Base-by-base conservation (phyloP, 179 eudicot genomes). In the Dionaea muscipula region DNA sequence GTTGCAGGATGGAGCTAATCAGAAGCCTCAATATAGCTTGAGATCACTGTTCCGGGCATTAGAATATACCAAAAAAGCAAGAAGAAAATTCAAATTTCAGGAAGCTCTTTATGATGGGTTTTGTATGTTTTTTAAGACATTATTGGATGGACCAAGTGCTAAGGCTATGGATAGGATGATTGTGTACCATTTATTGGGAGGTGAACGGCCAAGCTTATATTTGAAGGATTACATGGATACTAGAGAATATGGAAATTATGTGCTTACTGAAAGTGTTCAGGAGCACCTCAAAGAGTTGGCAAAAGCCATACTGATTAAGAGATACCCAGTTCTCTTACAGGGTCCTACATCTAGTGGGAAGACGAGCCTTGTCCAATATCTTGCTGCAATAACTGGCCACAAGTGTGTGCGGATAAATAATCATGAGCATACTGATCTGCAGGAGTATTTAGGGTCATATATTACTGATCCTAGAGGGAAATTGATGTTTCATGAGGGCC, bases 321-420 rank as follows among this genome's bases (percentile, higher is more conserved):
- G 82, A 75, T 93, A 93, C 60, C 99, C 99, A 4, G 96, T 93
- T 67, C 90, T 93, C 44, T 65, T 93, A 60, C 99, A 93, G 75
- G 99, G 99, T 19, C 99, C 99, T 8, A 93, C 99, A 1, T 93
- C 99, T 62, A 88, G 99, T 69, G 99, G 99, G 31, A 93, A 93
- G 71, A 93, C 99, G 51, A 93, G 99, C 75, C 88, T 93, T 62
- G 90, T 93, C 46, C 74, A 80, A 68, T 88, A 75, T 81, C 99
- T 93, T 71, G 96, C 99, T 61, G 82, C 83, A 65, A 71, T 72
- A 70, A 93, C 96, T 61, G 94, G 83, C 52, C 93, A 78, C 65
- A 86, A 93, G 54, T 88, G 83, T 73, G 99, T 93, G 28, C 86
- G 99, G 24, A 88, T 93, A 37, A 93, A 93, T 75, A 93, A 93